phyloP scores from a whole-genome alignment of 1,284 basidiomycete genomes.

The Malassezia cuniculi region DNA sequence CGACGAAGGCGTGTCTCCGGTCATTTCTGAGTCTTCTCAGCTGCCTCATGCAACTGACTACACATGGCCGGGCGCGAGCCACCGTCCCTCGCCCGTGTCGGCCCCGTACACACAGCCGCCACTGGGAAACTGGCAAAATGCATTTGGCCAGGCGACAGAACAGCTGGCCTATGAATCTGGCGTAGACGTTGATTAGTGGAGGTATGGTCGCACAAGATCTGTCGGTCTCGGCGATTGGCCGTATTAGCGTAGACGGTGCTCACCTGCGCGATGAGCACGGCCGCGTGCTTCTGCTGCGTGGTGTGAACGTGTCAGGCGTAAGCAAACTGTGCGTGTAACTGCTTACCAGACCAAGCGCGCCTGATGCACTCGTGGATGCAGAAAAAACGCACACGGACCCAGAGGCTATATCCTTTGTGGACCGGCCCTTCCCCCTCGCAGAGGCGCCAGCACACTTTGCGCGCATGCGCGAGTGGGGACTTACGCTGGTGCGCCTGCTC shows the following conservation, averaged over 20 bases:
- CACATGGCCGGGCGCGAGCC: too few species aligned
- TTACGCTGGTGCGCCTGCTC: constrained; percentile 51
- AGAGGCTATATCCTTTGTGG: constrained; percentile 10
- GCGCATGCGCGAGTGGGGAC: constrained; percentile 44
- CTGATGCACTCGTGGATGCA: constrained; percentile 6
- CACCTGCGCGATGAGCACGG: constrained; percentile 40
- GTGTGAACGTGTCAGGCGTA: constrained; percentile 44
- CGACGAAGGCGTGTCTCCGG: too few species aligned
- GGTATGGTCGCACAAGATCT: constrained; percentile 21
- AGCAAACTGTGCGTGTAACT: constrained; percentile 42
- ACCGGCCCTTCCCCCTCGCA: constrained; percentile 10
- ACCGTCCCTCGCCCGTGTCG: too few species aligned
- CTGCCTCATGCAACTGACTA: too few species aligned
- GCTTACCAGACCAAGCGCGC: constrained; percentile 5
- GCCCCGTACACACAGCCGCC: too few species aligned
- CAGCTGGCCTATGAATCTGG: too few species aligned
- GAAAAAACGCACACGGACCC: constrained; percentile 26
- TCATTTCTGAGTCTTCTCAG: too few species aligned
- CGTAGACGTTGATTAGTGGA: too few species aligned
- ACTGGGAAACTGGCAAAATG: too few species aligned
- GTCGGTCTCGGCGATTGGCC: constrained; percentile 19
- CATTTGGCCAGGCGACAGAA: too few species aligned
- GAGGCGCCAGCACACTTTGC: constrained; percentile 37
- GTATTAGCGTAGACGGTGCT: constrained; percentile 14
- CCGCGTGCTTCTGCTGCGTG: constrained; percentile 44